phyloP scores from a whole-genome alignment of 202 grass and related monocot genomes.

The Carex sylvatica region DNA sequence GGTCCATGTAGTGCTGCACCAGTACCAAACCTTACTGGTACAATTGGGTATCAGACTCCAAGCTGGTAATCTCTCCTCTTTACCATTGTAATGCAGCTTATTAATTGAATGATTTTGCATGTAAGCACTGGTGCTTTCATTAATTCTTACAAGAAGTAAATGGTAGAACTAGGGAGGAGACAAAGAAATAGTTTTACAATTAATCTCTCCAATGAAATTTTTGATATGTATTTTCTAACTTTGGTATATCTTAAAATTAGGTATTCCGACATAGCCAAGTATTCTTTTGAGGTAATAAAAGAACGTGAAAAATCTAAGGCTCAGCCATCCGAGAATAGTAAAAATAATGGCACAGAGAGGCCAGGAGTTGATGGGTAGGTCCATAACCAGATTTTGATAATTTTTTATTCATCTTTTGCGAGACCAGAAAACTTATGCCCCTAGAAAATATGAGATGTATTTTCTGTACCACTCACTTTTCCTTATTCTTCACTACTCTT shows the following conservation, averaged over 20 bases:
- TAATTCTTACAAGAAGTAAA: background rate
- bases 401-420: background rate
- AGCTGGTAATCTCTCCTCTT: background rate
- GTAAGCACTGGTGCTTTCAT: background rate
- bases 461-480: background rate
- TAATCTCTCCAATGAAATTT: background rate
- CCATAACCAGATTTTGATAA: conserved; percentile 3
- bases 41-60: background rate
- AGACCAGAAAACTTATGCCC: background rate
- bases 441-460: background rate
- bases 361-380: conserved; percentile 81
- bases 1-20: background rate
- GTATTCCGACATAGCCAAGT: conserved; percentile 93
- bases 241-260: conserved; percentile 46
- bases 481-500: background rate
- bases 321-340: conserved; percentile 34
- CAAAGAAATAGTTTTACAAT: background rate
- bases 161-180: background rate
- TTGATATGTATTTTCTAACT: conserved; percentile 8
- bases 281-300: conserved; percentile 89
- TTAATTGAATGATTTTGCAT: background rate
- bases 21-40: background rate
- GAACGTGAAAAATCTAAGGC: conserved; percentile 32
- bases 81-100: background rate
- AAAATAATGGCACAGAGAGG: conserved; percentile 35